phyloP scores from a whole-genome alignment of 805 yeast genomes.

The Cyberlindnera veronae region DNA sequence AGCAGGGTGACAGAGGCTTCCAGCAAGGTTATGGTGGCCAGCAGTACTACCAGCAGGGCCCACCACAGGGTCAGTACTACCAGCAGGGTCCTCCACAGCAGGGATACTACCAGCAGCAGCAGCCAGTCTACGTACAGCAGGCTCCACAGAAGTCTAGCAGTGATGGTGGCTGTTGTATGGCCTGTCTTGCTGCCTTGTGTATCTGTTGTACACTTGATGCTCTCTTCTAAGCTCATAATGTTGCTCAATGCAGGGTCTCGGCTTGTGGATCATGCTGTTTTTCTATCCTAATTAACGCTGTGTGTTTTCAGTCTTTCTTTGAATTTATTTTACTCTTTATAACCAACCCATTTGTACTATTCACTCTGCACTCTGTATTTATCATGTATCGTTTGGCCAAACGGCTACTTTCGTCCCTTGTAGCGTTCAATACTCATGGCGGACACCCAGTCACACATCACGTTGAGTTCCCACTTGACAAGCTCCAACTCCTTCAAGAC shows the following conservation, averaged over 20 bases:
- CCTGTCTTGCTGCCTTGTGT: slow-evolving; percentile 53
- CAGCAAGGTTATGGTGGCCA: slow-evolving; percentile 18
- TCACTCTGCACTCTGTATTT: no score
- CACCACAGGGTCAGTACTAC: slow-evolving; percentile 41
- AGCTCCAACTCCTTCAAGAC: slow-evolving; percentile 1
- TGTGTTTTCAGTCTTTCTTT: neutral
- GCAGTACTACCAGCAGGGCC: slow-evolving; percentile 35
- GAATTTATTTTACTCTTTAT: neutral
- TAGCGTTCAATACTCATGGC: neutral
- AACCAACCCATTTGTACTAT: no score
- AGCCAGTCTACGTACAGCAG: slow-evolving; percentile 52
- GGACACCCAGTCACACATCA: slow-evolving; percentile 13
- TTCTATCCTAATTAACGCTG: no score
- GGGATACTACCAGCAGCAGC: slow-evolving; percentile 41
- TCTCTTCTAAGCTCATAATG: slow-evolving; percentile 32
- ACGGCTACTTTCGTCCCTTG: no score
- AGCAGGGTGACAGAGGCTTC: slow-evolving; percentile 18
- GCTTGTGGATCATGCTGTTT: no score
- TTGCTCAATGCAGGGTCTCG: neutral
- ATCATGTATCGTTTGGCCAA: no score
- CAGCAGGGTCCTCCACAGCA: slow-evolving; percentile 39
- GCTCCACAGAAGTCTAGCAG: slow-evolving; percentile 34
- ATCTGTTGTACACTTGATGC: slow-evolving; percentile 53
- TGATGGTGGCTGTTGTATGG: slow-evolving; percentile 45
- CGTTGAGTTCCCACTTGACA: slow-evolving; percentile 16